Evolutionary conservation across 169 alveolate genomes (phyloP), one percentile per base, ranked within the genome.

Genomic region (Babesia bigemina): DNA sequence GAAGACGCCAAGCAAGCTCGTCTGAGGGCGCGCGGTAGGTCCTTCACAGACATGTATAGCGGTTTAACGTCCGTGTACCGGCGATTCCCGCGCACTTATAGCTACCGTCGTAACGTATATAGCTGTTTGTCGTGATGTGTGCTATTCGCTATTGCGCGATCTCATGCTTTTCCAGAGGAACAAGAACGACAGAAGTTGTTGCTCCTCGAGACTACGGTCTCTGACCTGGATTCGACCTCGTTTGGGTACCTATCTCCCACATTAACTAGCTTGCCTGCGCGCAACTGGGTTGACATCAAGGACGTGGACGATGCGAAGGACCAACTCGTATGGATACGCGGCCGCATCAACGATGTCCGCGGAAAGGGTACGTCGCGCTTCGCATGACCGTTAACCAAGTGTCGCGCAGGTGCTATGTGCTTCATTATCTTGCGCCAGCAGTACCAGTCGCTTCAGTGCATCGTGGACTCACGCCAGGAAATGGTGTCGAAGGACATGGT

Each of bases 401-500:
- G 16, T 52, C 39, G 11, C 36, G 44, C 69, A 82, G 89, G 89
- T 14, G 85, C 94, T 0, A 65, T 92, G 73, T 83, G 93, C 49
- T 92, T 92, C 58, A 70, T 92, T 9, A 71, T 91, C 48, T 62
- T 92, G 52, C 69, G 96, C 55, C 94, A 92, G 75, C 84, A 85
- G 75, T 58, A 85, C 26, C 87, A 88, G 55, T 76, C 93, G 28
- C 62, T 92, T 24, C 96, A 92, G 70, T 83, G 93, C 73, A 91
- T 92, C 39, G 79, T 91, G 57, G 95, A 92, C 70, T 85, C 92
- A 13, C 87, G 90, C 52, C 69, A 79, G 56, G 85, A 70, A 33
- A 60, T 82, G 57, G 84, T 84, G 58, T 72, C 93, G 26, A 91
- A 91, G 87, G 93, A 91, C 57, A 88, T 91, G 98, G 86, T 95